A percentile compares a stretch with the other conserved stretches of the same genome.
These are phyloP conservation scores for Cercospora canescens DNA, from an alignment of 2,329 filamentous ascomycete genomes.

Conservation along the genomic window DNA sequence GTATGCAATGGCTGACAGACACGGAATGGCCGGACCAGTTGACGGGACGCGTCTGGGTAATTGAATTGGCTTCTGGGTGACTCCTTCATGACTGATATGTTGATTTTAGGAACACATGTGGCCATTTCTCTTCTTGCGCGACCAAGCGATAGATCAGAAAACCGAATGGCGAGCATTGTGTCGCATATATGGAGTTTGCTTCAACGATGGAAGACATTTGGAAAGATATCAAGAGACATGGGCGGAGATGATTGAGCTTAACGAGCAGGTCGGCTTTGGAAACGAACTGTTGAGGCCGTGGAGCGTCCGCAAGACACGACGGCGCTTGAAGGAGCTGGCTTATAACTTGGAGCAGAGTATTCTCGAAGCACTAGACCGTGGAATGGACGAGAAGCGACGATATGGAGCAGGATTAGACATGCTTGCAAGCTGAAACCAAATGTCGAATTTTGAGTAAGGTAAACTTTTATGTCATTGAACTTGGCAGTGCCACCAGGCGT, in stretches of 20 bases:
- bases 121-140: slow-evolving; percentile 15
- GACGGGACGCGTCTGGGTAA: slow-evolving; percentile 18
- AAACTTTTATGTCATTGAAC: not conserved
- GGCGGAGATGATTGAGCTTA: not conserved
- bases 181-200: slow-evolving; percentile 1
- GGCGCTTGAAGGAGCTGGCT: not conserved
- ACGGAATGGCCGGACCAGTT: slow-evolving; percentile 16
- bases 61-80: not conserved
- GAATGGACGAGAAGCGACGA: not conserved
- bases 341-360: not conserved
- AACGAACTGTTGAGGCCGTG: not conserved
- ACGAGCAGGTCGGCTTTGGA: not conserved
- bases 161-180: slow-evolving; percentile 6
- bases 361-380: not conserved
- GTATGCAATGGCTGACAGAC: slow-evolving; percentile 17
- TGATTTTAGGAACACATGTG: slow-evolving; percentile 23
- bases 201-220: not conserved
- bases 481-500: not conserved
- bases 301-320: not conserved
- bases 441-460: not conserved
- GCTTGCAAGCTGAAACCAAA: not conserved
- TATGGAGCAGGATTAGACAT: not conserved
- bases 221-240: not conserved
- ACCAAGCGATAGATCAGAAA: slow-evolving; percentile 1
- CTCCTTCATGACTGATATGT: not conserved